Evolutionary conservation across 306 rosid species (phyloP), one percentile per base, ranked within the genome.

Genomic region (Ammopiptanthus mongolicus): DNA sequence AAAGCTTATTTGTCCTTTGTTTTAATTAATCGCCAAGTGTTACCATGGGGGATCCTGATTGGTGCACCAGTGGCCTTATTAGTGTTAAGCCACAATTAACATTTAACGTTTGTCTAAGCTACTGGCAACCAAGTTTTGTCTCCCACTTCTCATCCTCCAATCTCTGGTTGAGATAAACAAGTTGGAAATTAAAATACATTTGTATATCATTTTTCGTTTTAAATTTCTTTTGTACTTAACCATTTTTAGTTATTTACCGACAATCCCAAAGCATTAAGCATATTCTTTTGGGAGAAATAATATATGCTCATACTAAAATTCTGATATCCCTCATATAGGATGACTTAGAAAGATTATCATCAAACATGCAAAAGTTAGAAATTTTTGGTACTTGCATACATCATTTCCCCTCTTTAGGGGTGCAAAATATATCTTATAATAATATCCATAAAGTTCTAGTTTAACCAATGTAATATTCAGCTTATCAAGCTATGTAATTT

Each of bases 51-150:
- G 57, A 28, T 47, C 31, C 61, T 67, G 5, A 57, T 66, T 73
- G 34, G 55, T 73, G 61, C 14, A 64, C 15, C 53, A 55, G 1
- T 65, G 15, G 17, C 47, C 37, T 10, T 11, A 17, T 39, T 0
- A 64, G 22, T 53, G 57, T 71, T 56, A 44, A 55, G 12, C 72
- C 78, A 64, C 78, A 19, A 57, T 77, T 47, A 44, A 53, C n/a
- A n/a, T n/a, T n/a, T n/a, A n/a, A n/a, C n/a, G n/a, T 58, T 58
- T 44, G 33, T 22, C 39, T 77, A 14, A 3, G 17, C 5, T 13
- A 14, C 18, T 42, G 2, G 47, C 31, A 75, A 51, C 5, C 65
- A 11, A 44, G 42, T 68, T 59, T 47, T 69, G 68, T 9, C 71
- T 8, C 21, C 69, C 44, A 67, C 65, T 33, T 31, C 55, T 42